Conservation (phyloP, 768 basidiomycete genomes). For the Pisolithus orientalis region DNA sequence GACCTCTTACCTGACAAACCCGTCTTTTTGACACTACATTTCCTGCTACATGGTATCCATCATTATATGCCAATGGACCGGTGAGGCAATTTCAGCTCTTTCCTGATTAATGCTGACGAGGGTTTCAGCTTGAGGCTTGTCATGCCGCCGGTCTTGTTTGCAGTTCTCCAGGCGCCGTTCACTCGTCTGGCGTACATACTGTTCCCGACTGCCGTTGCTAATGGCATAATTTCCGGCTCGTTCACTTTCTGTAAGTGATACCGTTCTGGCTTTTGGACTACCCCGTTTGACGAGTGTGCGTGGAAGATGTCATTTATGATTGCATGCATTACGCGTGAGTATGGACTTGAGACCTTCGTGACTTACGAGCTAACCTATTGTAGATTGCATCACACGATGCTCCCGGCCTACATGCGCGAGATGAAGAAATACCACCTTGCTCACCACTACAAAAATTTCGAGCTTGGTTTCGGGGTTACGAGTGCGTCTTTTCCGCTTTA, state of each 20-base stretch:
- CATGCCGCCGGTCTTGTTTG: constrained; percentile 91
- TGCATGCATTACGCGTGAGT: constrained; percentile 88
- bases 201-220: constrained; percentile 81
- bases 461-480: constrained; percentile 95
- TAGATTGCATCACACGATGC: constrained; percentile 78
- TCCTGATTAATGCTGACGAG: constrained; percentile 3
- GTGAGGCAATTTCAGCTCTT: constrained; percentile 33
- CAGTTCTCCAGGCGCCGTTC: constrained; percentile 73
- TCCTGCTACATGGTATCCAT: constrained; percentile 91
- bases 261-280: not conserved
- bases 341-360: constrained; percentile 1
- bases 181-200: constrained; percentile 75
- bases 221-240: constrained; percentile 83
- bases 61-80: constrained; percentile 97
- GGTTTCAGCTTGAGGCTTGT: constrained; percentile 73
- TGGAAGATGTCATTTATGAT: constrained; percentile 73
- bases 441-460: constrained; percentile 98
- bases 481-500: constrained; percentile 40
- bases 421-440: constrained; percentile 98
- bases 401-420: constrained; percentile 81
- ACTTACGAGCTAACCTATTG: constrained; percentile 7
- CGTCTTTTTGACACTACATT: constrained; percentile 78
- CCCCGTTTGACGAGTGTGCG: constrained; percentile 3
- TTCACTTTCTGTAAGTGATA: constrained; percentile 61
- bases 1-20: constrained; percentile 78